A percentile compares a stretch with the other conserved stretches of the same genome.
These are phyloP conservation scores for Eleusine coracana DNA, from an alignment of 176 grass and related monocot genomes.

Conservation along the genomic window DNA sequence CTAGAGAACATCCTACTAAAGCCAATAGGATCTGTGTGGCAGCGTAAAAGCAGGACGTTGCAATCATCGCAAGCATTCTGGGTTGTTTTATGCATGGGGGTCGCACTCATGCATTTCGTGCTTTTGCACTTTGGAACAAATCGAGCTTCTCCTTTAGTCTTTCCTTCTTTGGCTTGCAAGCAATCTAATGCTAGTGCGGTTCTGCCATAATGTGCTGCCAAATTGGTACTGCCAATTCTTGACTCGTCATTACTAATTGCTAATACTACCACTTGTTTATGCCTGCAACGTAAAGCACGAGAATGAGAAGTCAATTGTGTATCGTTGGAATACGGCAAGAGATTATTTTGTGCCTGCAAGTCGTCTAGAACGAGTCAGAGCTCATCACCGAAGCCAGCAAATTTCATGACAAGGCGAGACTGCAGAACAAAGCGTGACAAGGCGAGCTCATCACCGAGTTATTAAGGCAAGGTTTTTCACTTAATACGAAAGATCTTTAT, in stretches of 20 bases:
- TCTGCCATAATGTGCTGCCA: background rate
- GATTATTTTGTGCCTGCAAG: background rate
- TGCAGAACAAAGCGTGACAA: too few relatives aligned
- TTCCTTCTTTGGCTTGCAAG: background rate
- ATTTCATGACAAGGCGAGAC: background rate
- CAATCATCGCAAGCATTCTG: slow-evolving; percentile 1
- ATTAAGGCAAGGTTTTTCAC: too few relatives aligned
- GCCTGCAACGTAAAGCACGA: background rate
- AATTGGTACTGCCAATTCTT: background rate
- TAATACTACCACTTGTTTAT: background rate
- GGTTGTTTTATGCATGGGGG: background rate
- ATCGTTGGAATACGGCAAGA: background rate
- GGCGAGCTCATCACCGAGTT: too few relatives aligned
- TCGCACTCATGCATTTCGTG: background rate
- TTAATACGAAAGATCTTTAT: too few relatives aligned
- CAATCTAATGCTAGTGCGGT: background rate
- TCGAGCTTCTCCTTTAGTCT: background rate
- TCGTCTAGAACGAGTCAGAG: background rate
- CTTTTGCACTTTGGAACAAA: slow-evolving; percentile 22
- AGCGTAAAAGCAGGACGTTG: background rate
- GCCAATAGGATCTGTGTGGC: background rate
- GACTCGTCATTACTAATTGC: background rate
- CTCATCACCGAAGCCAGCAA: background rate
- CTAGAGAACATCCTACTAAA: too few relatives aligned
- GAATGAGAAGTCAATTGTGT: background rate